These are phyloP conservation scores for Acidiella bohemica DNA, from an alignment of 495 filamentous ascomycete species.

Conservation along the genomic window DNA sequence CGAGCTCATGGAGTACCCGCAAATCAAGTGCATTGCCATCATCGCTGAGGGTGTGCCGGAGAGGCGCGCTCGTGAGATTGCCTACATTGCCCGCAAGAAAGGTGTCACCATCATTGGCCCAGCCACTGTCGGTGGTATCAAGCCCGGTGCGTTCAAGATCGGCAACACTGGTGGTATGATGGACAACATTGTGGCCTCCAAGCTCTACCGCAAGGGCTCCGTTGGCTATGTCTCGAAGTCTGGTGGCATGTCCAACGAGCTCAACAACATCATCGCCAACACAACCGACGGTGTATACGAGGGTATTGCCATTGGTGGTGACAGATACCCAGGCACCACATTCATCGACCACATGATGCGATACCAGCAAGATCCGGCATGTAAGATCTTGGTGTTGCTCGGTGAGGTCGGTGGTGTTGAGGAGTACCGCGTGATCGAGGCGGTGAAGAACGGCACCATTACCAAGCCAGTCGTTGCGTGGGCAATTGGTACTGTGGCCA, in stretches of 20 bases:
- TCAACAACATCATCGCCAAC: conserved; percentile 97
- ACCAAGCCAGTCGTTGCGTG: conserved; percentile 97
- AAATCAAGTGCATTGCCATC: conserved; percentile 96
- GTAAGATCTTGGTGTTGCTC: conserved; percentile 90
- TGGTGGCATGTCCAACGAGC: conserved; percentile 98
- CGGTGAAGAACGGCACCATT: conserved; percentile 82
- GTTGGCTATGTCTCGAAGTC: conserved; percentile 99
- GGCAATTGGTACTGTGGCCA: conserved; percentile 97
- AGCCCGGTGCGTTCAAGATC: conserved; percentile 98
- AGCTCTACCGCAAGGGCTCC: conserved; percentile 97
- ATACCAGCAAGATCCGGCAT: conserved; percentile 87
- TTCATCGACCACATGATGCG: conserved; percentile 97
- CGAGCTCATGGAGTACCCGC: conserved; percentile 94
- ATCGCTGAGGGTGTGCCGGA: conserved; percentile 99
- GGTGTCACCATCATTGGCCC: conserved; percentile 98
- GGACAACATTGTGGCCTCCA: conserved; percentile 99
- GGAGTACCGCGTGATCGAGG: conserved; percentile 98
- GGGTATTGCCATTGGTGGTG: conserved; percentile 97
- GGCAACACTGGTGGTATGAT: conserved; percentile 99
- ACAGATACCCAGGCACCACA: conserved; percentile 94
- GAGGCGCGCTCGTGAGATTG: conserved; percentile 94
- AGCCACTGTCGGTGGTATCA: conserved; percentile 97
- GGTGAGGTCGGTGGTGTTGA: conserved; percentile 99
- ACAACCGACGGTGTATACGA: conserved; percentile 96
- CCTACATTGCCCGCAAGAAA: conserved; percentile 91